Base-by-base conservation (phyloP, 2,329 filamentous ascomycete genomes). In the Penicillium sp. region DNA sequence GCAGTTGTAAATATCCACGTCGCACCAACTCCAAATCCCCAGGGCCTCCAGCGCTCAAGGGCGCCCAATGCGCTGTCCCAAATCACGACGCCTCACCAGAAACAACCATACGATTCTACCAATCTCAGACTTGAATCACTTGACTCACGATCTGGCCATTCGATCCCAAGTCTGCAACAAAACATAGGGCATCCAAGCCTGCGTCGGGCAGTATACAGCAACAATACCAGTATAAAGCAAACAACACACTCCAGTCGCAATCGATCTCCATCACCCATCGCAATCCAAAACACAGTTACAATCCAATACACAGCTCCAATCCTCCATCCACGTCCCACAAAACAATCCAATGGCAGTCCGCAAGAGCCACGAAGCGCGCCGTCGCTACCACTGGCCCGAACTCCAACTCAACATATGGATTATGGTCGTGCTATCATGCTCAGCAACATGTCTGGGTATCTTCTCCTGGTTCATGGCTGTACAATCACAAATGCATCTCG, bases 321-420 rank as follows among this genome's bases (percentile, higher is more conserved):
- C 3, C n/a, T n/a, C 7, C 15, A 43, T n/a, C 48, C 7, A 42
- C 19, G 19, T 25, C 50, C 25, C 5, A 51, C 37, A 52, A 52
- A 52, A 25, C 19, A 45, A 45, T 57, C 58, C 62, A 59, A 77
- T 75, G 71, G 65, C 71, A 42, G 62, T 72, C 40, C 62, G 70
- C 42, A 58, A 68, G 55, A 66, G 73, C 57, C 70, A 69, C 47
- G 69, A 73, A 58, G 60, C 62, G 5, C 72, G 72, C 31, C 74
- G 76, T 21, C 74, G 81, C 66, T 87, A 87, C 76, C 82, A 81
- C 75, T 88, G 85, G 85, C 85, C 85, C 3, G 84, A 87, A 71
- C 77, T 83, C 49, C 84, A 87, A 67, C 79, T 88, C 63, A 87
- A 87, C 67, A 73, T 86, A 67, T 88, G 85, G 85, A 82, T 84